Percentiles rank a stretch among this genome's conserved stretches.
Evolutionary conservation across 2,329 filamentous ascomycete genomes (phyloP).

Genomic region (Aspergillus fructus): DNA sequence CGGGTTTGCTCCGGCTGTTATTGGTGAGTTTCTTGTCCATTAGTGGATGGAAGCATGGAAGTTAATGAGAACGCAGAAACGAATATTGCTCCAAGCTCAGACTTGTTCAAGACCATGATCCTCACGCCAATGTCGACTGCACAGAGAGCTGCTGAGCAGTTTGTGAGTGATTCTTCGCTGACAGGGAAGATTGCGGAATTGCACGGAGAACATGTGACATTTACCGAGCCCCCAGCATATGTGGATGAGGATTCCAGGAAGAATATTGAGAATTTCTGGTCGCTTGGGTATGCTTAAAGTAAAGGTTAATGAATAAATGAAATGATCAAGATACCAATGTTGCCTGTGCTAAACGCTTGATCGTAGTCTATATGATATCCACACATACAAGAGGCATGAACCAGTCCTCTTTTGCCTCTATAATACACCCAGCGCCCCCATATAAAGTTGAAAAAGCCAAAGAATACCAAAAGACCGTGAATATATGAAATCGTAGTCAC

Average conservation of each 20-base stretch:
- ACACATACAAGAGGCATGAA: background rate
- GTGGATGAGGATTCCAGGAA: slow-evolving; percentile 50
- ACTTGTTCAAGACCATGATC: slow-evolving; percentile 50
- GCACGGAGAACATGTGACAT: slow-evolving; percentile 51
- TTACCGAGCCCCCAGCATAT: slow-evolving; percentile 45
- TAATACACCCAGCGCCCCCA: background rate
- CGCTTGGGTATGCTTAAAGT: slow-evolving; percentile 46
- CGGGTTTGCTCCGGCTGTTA: slow-evolving; percentile 50
- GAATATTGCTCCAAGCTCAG: slow-evolving; percentile 46
- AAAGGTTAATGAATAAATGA: background rate
- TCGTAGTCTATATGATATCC: background rate
- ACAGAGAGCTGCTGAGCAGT: slow-evolving; percentile 43
- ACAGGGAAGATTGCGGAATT: slow-evolving; percentile 53
- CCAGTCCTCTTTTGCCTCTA: background rate
- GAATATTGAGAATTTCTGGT: slow-evolving; percentile 52
- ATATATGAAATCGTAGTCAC: background rate
- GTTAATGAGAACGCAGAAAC: slow-evolving; percentile 36
- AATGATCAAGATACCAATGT: background rate
- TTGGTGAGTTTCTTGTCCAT: slow-evolving; percentile 39
- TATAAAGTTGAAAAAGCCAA: background rate
- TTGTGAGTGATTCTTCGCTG: slow-evolving; percentile 42
- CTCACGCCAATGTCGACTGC: slow-evolving; percentile 54
- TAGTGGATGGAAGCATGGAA: background rate
- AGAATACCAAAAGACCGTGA: background rate
- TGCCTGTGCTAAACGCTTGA: background rate